Evolutionary conservation across 257 asterid species (phyloP), one percentile per base, ranked within the genome.

Genomic region (Primulina tabacum): DNA sequence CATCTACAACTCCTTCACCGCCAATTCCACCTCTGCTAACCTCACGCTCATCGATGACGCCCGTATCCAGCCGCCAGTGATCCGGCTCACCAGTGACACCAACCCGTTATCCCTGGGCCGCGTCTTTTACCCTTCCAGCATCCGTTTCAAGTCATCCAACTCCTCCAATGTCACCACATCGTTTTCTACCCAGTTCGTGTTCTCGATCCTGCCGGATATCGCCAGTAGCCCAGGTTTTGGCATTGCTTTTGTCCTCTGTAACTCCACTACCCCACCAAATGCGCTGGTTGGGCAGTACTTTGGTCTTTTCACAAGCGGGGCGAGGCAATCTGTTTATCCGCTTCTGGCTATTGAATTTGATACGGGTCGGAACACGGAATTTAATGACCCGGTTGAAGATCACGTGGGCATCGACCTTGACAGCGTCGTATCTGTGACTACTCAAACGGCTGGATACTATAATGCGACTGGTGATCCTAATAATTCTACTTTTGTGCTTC

Each of bases 211-310:
- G 8, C 92, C 97, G 5, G 85, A 84, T 0, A 78, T 79, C 68
- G 65, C 92, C 58, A 71, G 87, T 43, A 81, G 95, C 55, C 97
- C 97, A 0, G 95, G 96, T 6, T 89, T 90, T 73, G 97, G 97
- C 1, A 77, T 90, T 64, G 88, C 96, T 70, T 90, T 90, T 66
- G 88, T 87, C 77, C 64, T 90, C 66, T 86, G 95, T 69, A 78
- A 71, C 56, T 56, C 92, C 6, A 89, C 89, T 0, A 62, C 85
- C 0, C 85, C 84, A 0, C 86, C 92, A 5, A 68, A 76, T 60
- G 94, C 88, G 50, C 10, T 83, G 7, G 75, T 86, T 2, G 78
- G 97, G 9, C 96, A 90, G 80, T 85, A 82, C 30, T 77, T 90
- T 43, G 97, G 97, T 6, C 78, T 90, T 20, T 90, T 90, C 83